phyloP scores from a whole-genome alignment of 805 yeast genomes.

The Kodamaea leandrae region DNA sequence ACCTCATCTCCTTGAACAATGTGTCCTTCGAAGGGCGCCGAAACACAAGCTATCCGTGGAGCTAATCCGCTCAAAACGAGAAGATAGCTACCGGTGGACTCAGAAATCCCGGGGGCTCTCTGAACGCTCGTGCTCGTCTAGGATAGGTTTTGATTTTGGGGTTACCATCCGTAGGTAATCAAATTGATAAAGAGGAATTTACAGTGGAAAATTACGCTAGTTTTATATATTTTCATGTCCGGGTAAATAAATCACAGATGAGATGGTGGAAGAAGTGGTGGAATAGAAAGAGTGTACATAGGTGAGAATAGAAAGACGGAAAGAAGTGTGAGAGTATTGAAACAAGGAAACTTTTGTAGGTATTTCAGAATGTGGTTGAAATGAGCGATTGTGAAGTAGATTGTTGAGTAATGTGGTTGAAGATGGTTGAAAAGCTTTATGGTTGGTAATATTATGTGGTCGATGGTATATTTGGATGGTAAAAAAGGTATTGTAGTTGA shows the following conservation, averaged over 20 bases:
- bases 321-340: too few relatives aligned
- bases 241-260: conserved; percentile 11
- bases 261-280: conserved; percentile 1
- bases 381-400: too few relatives aligned
- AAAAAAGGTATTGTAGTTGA: too few relatives aligned
- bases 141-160: conserved; percentile 31
- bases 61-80: conserved; percentile 24
- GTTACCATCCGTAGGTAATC: conserved; percentile 33
- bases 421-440: too few relatives aligned
- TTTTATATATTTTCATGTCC: conserved; percentile 9
- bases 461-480: too few relatives aligned
- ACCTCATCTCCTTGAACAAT: conserved; percentile 2
- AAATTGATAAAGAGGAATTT: conserved; percentile 17
- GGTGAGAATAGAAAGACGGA: too few relatives aligned
- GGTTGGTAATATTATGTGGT: too few relatives aligned
- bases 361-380: too few relatives aligned
- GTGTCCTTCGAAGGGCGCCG: conserved; percentile 16
- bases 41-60: conserved; percentile 19
- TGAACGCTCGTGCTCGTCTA: conserved; percentile 23
- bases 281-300: neutral
- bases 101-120: conserved; percentile 7
- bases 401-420: too few relatives aligned
- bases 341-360: too few relatives aligned
- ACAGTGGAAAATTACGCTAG: conserved; percentile 3
- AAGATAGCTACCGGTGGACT: conserved; percentile 16